Conservation (phyloP, 1,284 basidiomycete species). For the Ceratobasidium papillatum region DNA sequence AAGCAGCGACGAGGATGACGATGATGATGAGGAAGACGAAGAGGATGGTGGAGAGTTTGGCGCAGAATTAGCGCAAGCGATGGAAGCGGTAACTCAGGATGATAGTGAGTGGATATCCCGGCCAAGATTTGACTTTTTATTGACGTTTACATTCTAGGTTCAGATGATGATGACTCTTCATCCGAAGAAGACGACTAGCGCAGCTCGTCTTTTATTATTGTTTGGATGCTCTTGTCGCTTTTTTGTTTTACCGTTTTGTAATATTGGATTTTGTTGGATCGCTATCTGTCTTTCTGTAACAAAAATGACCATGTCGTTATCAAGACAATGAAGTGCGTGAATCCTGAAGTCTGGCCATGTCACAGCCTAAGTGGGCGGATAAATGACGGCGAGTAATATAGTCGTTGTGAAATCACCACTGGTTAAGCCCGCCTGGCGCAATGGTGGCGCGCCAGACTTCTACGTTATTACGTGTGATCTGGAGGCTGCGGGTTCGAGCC, state of each 20-base stretch:
- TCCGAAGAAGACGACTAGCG: conserved; percentile 40
- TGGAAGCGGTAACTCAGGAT: conserved; percentile 16
- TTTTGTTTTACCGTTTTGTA: conserved; percentile 17
- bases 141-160: conserved; percentile 4
- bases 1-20: conserved; percentile 6
- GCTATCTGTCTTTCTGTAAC: conserved; percentile 1
- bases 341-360: neutral
- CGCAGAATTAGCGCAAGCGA: conserved; percentile 9
- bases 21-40: conserved; percentile 13
- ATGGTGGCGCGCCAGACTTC: conserved; percentile 41
- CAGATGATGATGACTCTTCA: conserved; percentile 28
- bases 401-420: neutral
- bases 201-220: conserved; percentile 35
- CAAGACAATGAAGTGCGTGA: neutral
- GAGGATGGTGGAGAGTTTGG: conserved; percentile 16
- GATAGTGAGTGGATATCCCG: neutral
- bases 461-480: conserved; percentile 33
- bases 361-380: neutral
- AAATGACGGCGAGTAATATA: too few relatives aligned
- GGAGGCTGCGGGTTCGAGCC: conserved; percentile 40
- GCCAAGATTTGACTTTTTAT: neutral
- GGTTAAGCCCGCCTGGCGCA: conserved; percentile 38
- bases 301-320: neutral
- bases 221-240: conserved; percentile 10
- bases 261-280: neutral